Base-by-base conservation (phyloP, 371 early-diverging fungal genomes). In the Blakeslea trispora region DNA sequence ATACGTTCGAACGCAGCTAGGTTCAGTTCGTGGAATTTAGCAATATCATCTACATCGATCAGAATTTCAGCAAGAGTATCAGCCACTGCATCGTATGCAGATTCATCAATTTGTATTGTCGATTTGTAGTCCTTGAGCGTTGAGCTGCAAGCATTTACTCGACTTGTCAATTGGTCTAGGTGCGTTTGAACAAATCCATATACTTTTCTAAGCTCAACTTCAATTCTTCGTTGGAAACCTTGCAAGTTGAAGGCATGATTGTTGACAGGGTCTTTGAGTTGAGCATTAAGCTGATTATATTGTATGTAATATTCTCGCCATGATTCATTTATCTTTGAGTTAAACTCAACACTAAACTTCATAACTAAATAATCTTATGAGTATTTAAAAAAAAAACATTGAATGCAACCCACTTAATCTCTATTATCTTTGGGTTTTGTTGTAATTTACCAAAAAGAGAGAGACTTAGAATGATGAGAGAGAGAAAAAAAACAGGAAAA, bases 21-120 rank as follows among this genome's bases (percentile, higher is more conserved):
- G 79, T 97, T 97, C 59, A 95, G 73, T 10, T 93, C 86, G 10
- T 91, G 86, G 69, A 89, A 97, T 64, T 90, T 88, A 21, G 92
- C 83, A 50, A 95, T 79, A 62, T 90, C 90, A 61, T 85, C 86
- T 22, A 92, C 81, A 55, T 95, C 95, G 24, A 75, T 74, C 11
- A 67, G 32, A 1, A 68, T 62, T n/a, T 67, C 65, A 7, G 65
- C 59, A 15, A 73, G 45, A 3, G 49, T 61, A 39, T 68, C 68
- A 42, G 62, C 69, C 15, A 63, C 55, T 18, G 48, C 56, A 22
- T 59, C 60, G 47, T 54, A 59, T n/a, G 52, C 48, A 7, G 21
- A 22, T 43, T 48, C 19, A 32, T 28, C 22, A n/a, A 19, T 19
- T 5, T 24, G 18, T 6, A 43, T 37, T 2, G 41, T 4, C 19